phyloP scores from a whole-genome alignment of 2,329 filamentous ascomycete genomes.

The Diaporthe ilicicola region DNA sequence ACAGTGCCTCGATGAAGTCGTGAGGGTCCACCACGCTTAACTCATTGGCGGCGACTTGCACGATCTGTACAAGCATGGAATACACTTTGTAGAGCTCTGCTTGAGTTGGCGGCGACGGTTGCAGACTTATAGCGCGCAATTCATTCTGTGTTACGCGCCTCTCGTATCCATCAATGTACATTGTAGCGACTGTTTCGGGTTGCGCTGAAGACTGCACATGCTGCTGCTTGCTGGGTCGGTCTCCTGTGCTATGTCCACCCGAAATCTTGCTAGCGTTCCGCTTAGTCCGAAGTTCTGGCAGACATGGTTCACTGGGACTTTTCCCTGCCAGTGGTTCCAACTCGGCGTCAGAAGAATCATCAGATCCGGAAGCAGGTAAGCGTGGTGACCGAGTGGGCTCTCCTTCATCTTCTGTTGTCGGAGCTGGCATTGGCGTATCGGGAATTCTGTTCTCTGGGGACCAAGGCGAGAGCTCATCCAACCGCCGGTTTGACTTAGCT shows the following conservation, averaged over 20 bases:
- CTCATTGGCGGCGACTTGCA: neutral
- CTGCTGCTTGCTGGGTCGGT: neutral
- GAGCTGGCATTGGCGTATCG: neutral
- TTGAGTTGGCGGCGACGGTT: neutral
- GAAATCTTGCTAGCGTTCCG: conserved; percentile 4
- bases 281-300: neutral
- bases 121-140: neutral
- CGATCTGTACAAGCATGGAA: neutral
- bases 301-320: neutral
- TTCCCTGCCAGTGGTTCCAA: neutral
- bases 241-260: neutral
- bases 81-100: conserved; percentile 11
- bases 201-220: neutral
- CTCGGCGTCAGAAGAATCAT: neutral
- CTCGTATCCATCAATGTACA: neutral
- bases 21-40: conserved; percentile 7
- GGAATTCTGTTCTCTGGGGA: neutral
- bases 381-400: neutral
- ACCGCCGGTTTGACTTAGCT: neutral
- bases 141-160: neutral
- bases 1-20: conserved; percentile 13
- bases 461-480: neutral
- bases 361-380: neutral
- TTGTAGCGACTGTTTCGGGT: neutral
- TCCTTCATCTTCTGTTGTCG: too few species aligned